A percentile compares a stretch with the other conserved stretches of the same genome.
Conservation (phyloP, 2,329 filamentous ascomycete species). For the Clonostachys rhizophaga region DNA sequence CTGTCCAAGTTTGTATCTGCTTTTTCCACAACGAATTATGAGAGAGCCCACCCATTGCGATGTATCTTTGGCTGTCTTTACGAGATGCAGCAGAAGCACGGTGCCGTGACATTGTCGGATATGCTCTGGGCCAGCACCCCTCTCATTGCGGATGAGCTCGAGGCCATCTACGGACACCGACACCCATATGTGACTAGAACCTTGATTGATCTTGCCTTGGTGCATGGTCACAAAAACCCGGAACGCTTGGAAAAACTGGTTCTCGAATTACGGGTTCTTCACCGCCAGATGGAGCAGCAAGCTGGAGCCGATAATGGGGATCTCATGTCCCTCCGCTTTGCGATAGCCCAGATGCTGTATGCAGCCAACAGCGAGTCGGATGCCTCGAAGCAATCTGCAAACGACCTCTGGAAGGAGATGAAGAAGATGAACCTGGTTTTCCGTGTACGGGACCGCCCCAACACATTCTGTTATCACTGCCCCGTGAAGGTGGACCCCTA, state of each 20-base stretch:
- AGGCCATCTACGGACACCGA: constrained; percentile 34
- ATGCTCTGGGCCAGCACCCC: constrained; percentile 34
- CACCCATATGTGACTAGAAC: constrained; percentile 37
- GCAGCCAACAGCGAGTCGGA: constrained; percentile 24
- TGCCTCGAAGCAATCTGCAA: constrained; percentile 24
- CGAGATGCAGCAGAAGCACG: constrained; percentile 39
- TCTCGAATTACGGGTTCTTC: constrained; percentile 26
- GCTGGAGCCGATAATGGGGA: constrained; percentile 24
- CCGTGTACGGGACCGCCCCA: constrained; percentile 27
- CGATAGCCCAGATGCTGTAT: constrained; percentile 32
- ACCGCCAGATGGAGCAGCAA: constrained; percentile 26
- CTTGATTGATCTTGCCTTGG: constrained; percentile 34
- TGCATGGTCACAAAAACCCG: constrained; percentile 27
- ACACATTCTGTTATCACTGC: constrained; percentile 36
- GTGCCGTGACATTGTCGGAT: constrained; percentile 33
- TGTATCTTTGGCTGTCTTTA: constrained; percentile 36
- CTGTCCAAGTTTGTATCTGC: constrained; percentile 38
- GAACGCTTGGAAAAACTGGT: constrained; percentile 30
- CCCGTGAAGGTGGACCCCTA: constrained; percentile 36
- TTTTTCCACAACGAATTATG: constrained; percentile 35
- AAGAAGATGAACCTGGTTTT: constrained; percentile 26
- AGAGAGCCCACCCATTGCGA: constrained; percentile 34
- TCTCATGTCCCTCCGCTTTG: constrained; percentile 30
- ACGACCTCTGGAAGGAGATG: constrained; percentile 29
- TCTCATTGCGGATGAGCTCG: constrained; percentile 35